phyloP scores from a whole-genome alignment of 192 early-diverging fungal species.

The Podila minutissima region DNA sequence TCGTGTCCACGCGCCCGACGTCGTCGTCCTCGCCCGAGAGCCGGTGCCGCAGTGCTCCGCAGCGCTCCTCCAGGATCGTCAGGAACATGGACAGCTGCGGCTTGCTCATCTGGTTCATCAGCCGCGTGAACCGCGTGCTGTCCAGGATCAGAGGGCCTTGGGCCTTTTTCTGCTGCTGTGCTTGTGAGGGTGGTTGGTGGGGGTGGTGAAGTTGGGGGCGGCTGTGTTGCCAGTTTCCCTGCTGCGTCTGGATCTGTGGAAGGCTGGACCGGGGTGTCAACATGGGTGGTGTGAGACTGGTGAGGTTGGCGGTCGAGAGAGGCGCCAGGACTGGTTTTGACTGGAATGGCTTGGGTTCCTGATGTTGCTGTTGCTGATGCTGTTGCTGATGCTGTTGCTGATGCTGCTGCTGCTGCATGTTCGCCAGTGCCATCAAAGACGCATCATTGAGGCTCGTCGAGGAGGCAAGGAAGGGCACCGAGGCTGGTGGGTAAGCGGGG shows the following conservation, averaged over 20 bases:
- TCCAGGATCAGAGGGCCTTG: constrained; percentile 29
- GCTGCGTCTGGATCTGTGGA: neutral
- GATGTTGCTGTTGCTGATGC: constrained; percentile 18
- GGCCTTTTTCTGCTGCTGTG: constrained; percentile 2
- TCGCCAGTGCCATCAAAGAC: neutral
- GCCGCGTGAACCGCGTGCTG: constrained; percentile 39
- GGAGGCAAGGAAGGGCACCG: neutral
- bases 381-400: too few relatives aligned
- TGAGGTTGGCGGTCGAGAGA: neutral
- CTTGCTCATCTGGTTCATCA: constrained; percentile 52
- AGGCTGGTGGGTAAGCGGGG: neutral
- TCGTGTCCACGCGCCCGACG: constrained; percentile 28
- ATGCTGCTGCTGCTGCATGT: neutral
- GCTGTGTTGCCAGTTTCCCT: neutral
- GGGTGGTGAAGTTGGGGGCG: neutral
- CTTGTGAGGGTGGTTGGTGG: neutral
- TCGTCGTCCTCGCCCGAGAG: constrained; percentile 43
- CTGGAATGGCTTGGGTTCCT: neutral
- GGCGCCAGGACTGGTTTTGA: neutral
- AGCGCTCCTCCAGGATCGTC: constrained; percentile 46
- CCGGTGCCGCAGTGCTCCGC: constrained; percentile 47
- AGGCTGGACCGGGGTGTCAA: neutral
- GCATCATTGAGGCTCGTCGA: neutral
- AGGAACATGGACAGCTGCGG: constrained; percentile 48
- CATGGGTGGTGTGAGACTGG: neutral